Conservation (phyloP, 345 rosid species). For the Eucalyptus guilfoylei region DNA sequence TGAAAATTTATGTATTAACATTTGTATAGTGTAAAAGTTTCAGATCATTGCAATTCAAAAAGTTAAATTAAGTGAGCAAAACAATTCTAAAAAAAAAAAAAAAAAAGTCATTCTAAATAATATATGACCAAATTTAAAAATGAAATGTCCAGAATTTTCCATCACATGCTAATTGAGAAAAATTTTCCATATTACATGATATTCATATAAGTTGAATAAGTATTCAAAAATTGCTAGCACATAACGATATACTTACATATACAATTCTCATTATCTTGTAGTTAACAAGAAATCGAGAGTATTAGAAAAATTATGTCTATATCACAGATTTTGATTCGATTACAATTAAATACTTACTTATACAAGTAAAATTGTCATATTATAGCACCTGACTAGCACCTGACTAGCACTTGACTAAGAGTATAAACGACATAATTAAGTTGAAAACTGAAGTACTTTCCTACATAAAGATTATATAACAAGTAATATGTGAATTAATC, state of each 20-base stretch:
- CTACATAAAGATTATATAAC: neutral
- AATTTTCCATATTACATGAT: accelerated
- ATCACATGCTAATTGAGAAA: neutral
- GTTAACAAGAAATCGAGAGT: neutral
- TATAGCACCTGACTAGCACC: neutral
- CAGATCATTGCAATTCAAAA: neutral
- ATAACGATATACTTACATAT: neutral
- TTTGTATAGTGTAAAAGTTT: neutral
- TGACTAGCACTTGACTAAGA: neutral
- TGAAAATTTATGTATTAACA: neutral
- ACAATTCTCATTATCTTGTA: neutral
- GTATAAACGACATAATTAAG: neutral
- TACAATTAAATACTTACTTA: neutral
- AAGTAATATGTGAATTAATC: no score
- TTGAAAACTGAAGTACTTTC: neutral
- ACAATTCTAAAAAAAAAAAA: neutral
- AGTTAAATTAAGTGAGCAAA: neutral
- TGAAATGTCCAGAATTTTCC: neutral
- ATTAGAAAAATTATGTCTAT: neutral
- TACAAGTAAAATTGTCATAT: neutral
- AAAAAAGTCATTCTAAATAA: neutral
- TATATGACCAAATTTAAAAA: neutral
- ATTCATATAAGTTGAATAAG: neutral
- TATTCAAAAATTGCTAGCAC: neutral
- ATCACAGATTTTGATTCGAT: neutral